Base-by-base conservation (phyloP, 768 basidiomycete species). In the Phlegmacium glaucopus region DNA sequence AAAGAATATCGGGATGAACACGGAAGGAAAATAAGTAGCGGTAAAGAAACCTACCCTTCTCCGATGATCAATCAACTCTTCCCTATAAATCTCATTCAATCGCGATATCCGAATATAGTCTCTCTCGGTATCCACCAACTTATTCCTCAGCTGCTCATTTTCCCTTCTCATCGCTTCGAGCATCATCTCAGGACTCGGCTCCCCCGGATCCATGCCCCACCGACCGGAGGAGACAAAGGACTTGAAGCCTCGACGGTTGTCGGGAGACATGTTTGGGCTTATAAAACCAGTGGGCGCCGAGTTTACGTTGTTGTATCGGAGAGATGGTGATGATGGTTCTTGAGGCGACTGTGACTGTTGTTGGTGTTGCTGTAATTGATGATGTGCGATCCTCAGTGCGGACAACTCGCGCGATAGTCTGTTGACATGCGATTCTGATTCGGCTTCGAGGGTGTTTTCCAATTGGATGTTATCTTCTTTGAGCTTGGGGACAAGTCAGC, bases 361-460 rank as follows among this genome's bases (percentile, higher is more conserved):
- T 36, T 39, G 43, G 6, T 27, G 47, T 39, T 61, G 51, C 39
- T 73, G 68, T 44, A 74, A 63, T 32, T 76, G 72, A 51, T 74
- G 77, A 56, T 86, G 84, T 3, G 75, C 78, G 3, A 78, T 67
- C 39, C 85, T 73, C 54, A 91, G 62, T 2, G 78, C 80, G 16
- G 79, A 74, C 27, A 92, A 69, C 62, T 92, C 87, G 39, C 88
- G 70, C 22, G 80, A 80, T 32, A 92, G 71, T 46, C 80, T 70
- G 55, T 90, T 90, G 48, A 91, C 90, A 66, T 90, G 88, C 13
- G 78, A 82, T 66, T 92, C 89, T n/a, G 80, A 85, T 64, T 92
- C 90, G 8, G 88, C 90, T 64, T 93, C 90, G 29, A 89, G 77
- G 1, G 72, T 77, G 59, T 91, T 91, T 63, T 91, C 90, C 29